These are phyloP conservation scores for Lepidium aucheri DNA, from an alignment of 345 rosid species.

Conservation along the genomic window DNA sequence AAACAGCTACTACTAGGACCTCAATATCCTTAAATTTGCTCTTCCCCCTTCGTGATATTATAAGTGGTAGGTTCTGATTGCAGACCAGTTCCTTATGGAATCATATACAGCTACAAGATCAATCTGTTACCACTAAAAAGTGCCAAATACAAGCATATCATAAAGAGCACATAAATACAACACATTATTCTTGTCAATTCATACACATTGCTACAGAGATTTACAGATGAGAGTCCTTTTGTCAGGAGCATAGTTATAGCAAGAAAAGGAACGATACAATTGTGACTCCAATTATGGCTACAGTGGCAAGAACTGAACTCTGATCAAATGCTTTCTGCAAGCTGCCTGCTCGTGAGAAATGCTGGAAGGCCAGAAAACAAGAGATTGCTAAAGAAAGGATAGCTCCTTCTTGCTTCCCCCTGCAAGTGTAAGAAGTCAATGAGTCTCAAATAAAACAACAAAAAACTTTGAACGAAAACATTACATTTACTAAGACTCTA, in stretches of 20 bases:
- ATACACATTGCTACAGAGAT: conserved; percentile 7
- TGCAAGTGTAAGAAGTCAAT: conserved; percentile 27
- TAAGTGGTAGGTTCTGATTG: neutral
- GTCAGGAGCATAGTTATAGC: conserved; percentile 10
- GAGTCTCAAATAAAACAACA: neutral
- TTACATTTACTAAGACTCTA: conserved; percentile 12
- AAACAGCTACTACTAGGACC: neutral
- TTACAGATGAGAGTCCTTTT: conserved; percentile 23
- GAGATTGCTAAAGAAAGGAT: conserved; percentile 51
- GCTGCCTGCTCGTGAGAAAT: conserved; percentile 65
- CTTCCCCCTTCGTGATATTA: neutral
- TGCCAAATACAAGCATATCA: neutral
- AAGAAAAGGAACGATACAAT: conserved; percentile 37
- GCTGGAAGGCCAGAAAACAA: conserved; percentile 79
- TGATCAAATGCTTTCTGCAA: conserved; percentile 63
- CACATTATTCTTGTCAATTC: conserved; percentile 16
- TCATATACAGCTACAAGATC: neutral
- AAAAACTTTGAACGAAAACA: neutral
- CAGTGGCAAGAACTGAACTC: conserved; percentile 70
- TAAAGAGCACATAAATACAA: neutral
- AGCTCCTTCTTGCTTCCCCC: conserved; percentile 70
- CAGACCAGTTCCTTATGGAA: neutral
- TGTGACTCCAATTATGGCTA: conserved; percentile 47
- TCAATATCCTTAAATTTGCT: neutral
- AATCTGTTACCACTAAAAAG: neutral